Percentiles rank a stretch among this genome's conserved stretches.
phyloP scores from a whole-genome alignment of 345 rosid species.

The Lepidium didymum region DNA sequence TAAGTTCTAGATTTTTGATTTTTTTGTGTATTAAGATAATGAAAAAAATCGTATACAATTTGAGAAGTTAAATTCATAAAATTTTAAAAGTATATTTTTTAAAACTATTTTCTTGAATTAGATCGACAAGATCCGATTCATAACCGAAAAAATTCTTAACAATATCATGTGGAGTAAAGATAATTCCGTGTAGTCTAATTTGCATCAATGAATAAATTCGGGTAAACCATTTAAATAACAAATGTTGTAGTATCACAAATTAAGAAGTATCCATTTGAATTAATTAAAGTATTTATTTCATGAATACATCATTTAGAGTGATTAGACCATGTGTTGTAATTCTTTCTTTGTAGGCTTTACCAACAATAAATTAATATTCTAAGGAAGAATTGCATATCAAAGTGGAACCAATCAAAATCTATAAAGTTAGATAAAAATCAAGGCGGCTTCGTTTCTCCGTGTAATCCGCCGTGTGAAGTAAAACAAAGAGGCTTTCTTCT shows the following conservation, averaged over 20 bases:
- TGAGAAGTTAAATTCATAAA: too few relatives aligned
- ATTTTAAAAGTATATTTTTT: too few relatives aligned
- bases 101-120: too few relatives aligned
- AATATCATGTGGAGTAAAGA: too few relatives aligned
- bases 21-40: too few relatives aligned
- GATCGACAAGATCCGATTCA: too few relatives aligned
- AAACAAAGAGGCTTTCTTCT: slow-evolving; percentile 1
- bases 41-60: too few relatives aligned
- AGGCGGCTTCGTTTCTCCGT: slow-evolving; percentile 13
- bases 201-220: too few relatives aligned
- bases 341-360: neutral
- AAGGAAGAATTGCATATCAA: neutral
- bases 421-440: neutral
- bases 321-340: neutral
- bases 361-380: neutral
- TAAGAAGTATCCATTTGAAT: neutral
- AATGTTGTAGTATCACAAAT: neutral
- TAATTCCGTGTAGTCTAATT: too few relatives aligned
- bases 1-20: too few relatives aligned
- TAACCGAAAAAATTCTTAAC: too few relatives aligned
- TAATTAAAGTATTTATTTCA: neutral
- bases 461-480: neutral
- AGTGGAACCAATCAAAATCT: neutral
- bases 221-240: too few relatives aligned
- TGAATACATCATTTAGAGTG: neutral